Base-by-base conservation (phyloP, 768 basidiomycete species). In the Leccinum boreale region DNA sequence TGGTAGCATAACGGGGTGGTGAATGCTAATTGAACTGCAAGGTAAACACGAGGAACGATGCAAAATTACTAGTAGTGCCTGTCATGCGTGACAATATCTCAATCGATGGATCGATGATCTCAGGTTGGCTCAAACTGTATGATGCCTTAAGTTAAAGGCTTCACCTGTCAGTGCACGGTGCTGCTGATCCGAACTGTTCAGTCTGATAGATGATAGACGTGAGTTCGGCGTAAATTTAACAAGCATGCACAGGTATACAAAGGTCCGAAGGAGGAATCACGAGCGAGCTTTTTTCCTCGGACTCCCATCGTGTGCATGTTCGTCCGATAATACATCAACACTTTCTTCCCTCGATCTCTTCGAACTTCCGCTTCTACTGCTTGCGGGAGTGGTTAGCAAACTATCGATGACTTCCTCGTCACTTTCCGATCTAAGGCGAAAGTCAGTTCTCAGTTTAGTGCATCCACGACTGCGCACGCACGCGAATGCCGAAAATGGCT, bases 41-140 rank as follows among this genome's bases (percentile, higher is more conserved):
- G 35, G 78, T 92, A 17, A 81, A 91, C 59, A 78, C 79, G 94
- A 14, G 42, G 89, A 93, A 70, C 87, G 90, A 94, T 24, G 14
- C 10, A 50, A 29, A 6, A 49, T 12, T 31, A 31, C 11, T 31
- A 31, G 29, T 26, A 31, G 35, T 59, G 42, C 35, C 33, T 55
- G 29, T 48, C 52, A 19, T 42, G 33, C 53, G 54, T 50, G 44
- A 49, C 17, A 21, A 46, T 5, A n/a, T 51, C n/a, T 5, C n/a
- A 42, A 53, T 55, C 19, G 42, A 52, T 53, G 15, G 21, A 47
- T 65, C 24, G 36, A 63, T 54, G 36, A 47, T 15, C 36, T 28
- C 28, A 28, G 28, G 28, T 4, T 29, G 44, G 44, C 5, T 1
- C 44, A 26, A 15, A n/a, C 21, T 29, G 44, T 29, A 28, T 35